Base-by-base conservation (phyloP, 768 basidiomycete genomes). In the Tulasnella sp. region DNA sequence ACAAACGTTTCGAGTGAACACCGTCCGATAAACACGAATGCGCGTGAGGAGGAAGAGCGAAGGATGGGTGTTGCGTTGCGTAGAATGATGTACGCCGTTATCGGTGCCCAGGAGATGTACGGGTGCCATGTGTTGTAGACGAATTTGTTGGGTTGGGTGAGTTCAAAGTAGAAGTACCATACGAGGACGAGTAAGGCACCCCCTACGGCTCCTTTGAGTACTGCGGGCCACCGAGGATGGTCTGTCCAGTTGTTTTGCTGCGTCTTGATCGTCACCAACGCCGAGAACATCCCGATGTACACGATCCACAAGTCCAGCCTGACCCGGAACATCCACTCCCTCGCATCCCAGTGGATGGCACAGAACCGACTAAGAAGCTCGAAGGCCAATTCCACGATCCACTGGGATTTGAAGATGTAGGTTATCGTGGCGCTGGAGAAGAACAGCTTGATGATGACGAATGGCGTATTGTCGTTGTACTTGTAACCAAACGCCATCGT, bases 1-100 rank as follows among this genome's bases (percentile, higher is more conserved):
- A 93, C 84, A 68, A 92, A 96, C 0, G 89, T 84, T 69, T 96
- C 91, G 53, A 94, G 75, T 4, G 89, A 92, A 69, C 87, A 91
- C 66, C 74, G 80, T 37, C 91, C 91, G 50, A 93, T 75, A 70
- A 86, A 89, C 23, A 80, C 80, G 70, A 91, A 93, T 27, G 79
- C 69, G 12, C 71, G 73, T 9, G 82, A 86, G 19, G 78, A 78
- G 35, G 74, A 75, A 2, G 85, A 85, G 37, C 91, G 82, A 41
- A 93, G 71, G 49, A 78, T 70, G 2, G 75, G 71, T 42, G 72
- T 89, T 17, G 86, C 79, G 63, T 91, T 91, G 61, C 91, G 77
- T n/a, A 93, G 72, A 35, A 76, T 68, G 56, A 78, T 74, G 69
- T 87, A 93, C 2, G 84, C 80, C 27, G 81, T 67, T 56, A 93